Evolutionary conservation across 2,329 filamentous ascomycete genomes (phyloP), one percentile per base, ranked within the genome.

Genomic region (Nemania sp.): DNA sequence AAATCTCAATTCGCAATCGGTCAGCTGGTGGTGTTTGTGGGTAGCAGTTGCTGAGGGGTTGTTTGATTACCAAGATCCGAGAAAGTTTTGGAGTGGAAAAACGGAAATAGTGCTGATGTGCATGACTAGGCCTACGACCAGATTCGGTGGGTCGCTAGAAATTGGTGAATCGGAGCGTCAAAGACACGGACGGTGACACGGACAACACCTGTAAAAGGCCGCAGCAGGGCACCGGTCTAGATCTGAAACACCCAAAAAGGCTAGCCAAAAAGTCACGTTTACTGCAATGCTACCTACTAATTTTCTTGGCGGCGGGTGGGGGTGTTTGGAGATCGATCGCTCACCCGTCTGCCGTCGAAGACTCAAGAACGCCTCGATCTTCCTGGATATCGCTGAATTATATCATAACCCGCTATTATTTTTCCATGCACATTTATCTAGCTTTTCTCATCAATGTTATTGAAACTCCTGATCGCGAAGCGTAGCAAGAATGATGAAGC

Each of bases 81-180:
- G 43, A 28, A 30, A 50, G 44, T 20, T 46, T 56, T 43, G 48
- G 47, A 49, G 41, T 51, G 33, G 42, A 44, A 56, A 54, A 54
- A 54, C 24, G 52, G 41, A 52, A 55, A 49, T 43, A 45, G 54
- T 37, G 54, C 41, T 47, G 24, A 28, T 33, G 39, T 17, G 45
- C 17, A 51, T 56, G 47, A 50, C 22, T 52, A 43, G 31, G 7
- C 5, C 34, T 36, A 36, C n/a, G 15, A 15, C 19, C 9, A 31
- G 26, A 24, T 34, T 50, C 26, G 24, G 56, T 56, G 56, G 56
- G 56, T 51, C 48, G 49, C 47, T 22, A 33, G 41, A 49, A 54
- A 46, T 34, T 33, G 44, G 40, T 56, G 48, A 52, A 55, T 58
- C 54, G 54, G 54, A 57, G 42, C 52, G 34, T 50, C 45, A 59